A percentile compares a stretch with the other conserved stretches of the same genome.
These are phyloP conservation scores for Dimargaris verticillata DNA, from an alignment of 192 early-diverging fungal genomes.

Conservation along the genomic window DNA sequence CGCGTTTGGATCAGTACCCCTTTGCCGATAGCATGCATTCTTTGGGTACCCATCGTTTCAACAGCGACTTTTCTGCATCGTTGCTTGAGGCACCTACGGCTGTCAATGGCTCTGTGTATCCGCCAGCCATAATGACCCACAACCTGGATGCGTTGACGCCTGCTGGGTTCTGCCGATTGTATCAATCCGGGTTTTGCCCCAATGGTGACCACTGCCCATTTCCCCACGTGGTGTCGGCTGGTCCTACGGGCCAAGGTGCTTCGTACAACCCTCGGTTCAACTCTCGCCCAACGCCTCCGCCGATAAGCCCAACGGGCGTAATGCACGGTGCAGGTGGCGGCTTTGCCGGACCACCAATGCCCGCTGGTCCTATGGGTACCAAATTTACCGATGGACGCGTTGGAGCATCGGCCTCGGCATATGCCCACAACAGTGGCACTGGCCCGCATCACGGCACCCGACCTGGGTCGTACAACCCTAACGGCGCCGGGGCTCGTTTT, in stretches of 20 bases:
- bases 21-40: not conserved
- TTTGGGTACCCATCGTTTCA: conserved; percentile 1
- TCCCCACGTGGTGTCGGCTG: conserved; percentile 17
- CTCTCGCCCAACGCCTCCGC: not conserved
- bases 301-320: too few species aligned
- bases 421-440: too few species aligned
- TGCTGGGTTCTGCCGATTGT: conserved; percentile 12
- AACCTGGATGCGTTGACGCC: not conserved
- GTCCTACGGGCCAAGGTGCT: not conserved
- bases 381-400: conserved; percentile 17
- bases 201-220: conserved; percentile 36
- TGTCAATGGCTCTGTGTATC: not conserved
- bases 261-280: conserved; percentile 12
- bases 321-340: too few species aligned
- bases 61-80: not conserved
- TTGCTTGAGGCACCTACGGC: not conserved
- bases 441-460: not conserved
- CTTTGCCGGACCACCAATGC: too few species aligned
- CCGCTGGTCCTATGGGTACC: conserved; percentile 8
- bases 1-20: conserved; percentile 6
- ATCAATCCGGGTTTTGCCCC: conserved; percentile 17
- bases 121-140: not conserved
- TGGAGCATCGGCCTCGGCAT: conserved; percentile 15
- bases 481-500: conserved; percentile 12
- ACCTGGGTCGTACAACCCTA: conserved; percentile 16